Evolutionary conservation across 441 rosid genomes (phyloP).

Genomic region (Lepidium campestre): DNA sequence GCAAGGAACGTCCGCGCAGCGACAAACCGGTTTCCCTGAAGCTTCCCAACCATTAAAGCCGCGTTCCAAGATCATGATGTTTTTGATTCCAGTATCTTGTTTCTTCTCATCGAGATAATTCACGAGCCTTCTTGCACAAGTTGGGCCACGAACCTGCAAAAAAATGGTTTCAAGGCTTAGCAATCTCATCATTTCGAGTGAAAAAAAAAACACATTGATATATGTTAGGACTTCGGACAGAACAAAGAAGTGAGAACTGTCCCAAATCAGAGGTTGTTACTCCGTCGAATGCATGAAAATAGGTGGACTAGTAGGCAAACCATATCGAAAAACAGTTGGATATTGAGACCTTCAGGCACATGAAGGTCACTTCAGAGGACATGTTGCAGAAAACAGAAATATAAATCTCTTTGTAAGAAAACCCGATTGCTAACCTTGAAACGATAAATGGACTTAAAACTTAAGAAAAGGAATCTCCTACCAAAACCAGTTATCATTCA

Average conservation of each 20-base stretch:
- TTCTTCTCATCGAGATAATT: conserved; percentile 63
- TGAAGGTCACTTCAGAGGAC: neutral
- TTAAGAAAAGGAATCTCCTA: neutral
- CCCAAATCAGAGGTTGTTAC: neutral
- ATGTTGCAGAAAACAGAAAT: neutral
- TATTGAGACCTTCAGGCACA: neutral
- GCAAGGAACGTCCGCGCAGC: conserved; percentile 60
- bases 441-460: neutral
- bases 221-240: neutral
- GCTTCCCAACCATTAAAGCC: conserved; percentile 94
- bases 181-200: neutral
- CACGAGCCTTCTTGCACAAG: conserved; percentile 73
- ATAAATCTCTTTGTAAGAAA: neutral
- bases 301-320: neutral
- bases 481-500: neutral
- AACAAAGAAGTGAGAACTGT: neutral
- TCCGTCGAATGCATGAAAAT: neutral
- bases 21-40: conserved; percentile 79
- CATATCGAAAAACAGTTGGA: neutral
- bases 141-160: conserved; percentile 83
- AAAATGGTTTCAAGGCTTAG: neutral
- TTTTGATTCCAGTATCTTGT: conserved; percentile 64
- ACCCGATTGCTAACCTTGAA: neutral
- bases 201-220: neutral
- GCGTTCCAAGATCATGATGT: conserved; percentile 63